Evolutionary conservation across 257 asterid species (phyloP), one percentile per base, ranked within the genome.

Genomic region (Mentha longifolia): DNA sequence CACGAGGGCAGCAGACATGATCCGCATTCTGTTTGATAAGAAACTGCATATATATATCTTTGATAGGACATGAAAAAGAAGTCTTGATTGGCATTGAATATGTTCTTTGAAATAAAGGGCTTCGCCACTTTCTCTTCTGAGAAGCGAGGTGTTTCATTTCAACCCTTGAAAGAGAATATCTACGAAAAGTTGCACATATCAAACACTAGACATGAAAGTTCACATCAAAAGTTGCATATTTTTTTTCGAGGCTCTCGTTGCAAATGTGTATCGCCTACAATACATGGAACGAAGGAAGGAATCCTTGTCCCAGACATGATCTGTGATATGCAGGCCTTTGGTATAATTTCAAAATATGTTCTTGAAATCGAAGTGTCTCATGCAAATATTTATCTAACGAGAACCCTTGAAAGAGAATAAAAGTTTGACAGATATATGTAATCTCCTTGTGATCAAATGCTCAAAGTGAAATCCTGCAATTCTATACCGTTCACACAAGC

Each of bases 61-160:
- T 67, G 73, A 55, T 50, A n/a, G 71, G 75, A 61, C 61, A 59
- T 49, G 71, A 55, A 69, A 71, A 28, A 11, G n/a, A 3, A 51
- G 28, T 51, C 31, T 52, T 42, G 28, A 46, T 39, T 70, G 51
- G 72, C 42, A 61, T 20, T 83, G 88, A 83, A 83, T 80, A 80
- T 78, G 65, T 83, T 83, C 88, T 54, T 69, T 73, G 41, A 17
- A 28, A 20, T 55, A 74, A 65, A 80, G 71, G 76, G 76, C 33
- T 75, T 35, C 43, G 35, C 65, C 46, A 54, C 62, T 73, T 43
- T 66, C 65, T 61, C 81, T 55, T 76, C 68, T 68, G 22, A 67
- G 70, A 31, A 30, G 47, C 46, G 58, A 31, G 59, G 3, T 0
- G 25, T 47, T 28, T 67, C 61, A 70, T 47, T 28, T 67, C 61